Percentiles rank a stretch among this genome's conserved stretches.
These are phyloP conservation scores for Sugiyamaella novakii DNA, from an alignment of 1,139 yeast genomes.

Conservation along the genomic window DNA sequence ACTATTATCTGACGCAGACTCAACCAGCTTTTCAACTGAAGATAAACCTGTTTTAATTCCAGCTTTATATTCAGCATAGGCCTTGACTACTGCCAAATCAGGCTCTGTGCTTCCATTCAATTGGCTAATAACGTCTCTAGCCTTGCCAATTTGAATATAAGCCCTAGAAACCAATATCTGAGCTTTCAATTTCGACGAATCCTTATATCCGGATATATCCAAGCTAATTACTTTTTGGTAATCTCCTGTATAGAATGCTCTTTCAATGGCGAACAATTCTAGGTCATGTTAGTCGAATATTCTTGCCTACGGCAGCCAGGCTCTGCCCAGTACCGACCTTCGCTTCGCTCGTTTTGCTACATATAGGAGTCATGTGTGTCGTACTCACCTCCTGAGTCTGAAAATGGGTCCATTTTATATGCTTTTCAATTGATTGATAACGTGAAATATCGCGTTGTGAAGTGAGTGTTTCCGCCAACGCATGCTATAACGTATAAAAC, in stretches of 20 bases:
- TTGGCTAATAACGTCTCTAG: conserved; percentile 37
- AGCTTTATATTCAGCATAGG: conserved; percentile 31
- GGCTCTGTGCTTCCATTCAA: conserved; percentile 30
- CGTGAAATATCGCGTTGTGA: background rate
- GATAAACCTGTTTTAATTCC: conserved; percentile 27
- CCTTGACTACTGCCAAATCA: conserved; percentile 29
- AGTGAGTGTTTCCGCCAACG: background rate
- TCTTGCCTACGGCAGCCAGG: background rate
- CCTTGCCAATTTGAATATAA: conserved; percentile 41
- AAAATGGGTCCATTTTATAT: conserved; percentile 36
- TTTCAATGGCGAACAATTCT: conserved; percentile 43
- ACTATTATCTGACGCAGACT: conserved; percentile 30
- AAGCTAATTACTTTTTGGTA: conserved; percentile 40
- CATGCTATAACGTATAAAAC: background rate
- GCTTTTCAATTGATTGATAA: background rate
- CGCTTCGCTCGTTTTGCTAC: no score
- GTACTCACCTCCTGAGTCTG: conserved; percentile 37
- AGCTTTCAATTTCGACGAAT: conserved; percentile 36
- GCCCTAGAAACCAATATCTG: conserved; percentile 42
- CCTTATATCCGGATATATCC: conserved; percentile 33
- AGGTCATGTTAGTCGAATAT: conserved; percentile 1
- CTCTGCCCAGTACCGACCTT: conserved; percentile 3
- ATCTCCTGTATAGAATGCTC: conserved; percentile 47
- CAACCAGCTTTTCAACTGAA: conserved; percentile 33
- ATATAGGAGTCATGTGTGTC: background rate